These are phyloP conservation scores for Lentinula edodes DNA, from an alignment of 768 basidiomycete species.

Conservation along the genomic window DNA sequence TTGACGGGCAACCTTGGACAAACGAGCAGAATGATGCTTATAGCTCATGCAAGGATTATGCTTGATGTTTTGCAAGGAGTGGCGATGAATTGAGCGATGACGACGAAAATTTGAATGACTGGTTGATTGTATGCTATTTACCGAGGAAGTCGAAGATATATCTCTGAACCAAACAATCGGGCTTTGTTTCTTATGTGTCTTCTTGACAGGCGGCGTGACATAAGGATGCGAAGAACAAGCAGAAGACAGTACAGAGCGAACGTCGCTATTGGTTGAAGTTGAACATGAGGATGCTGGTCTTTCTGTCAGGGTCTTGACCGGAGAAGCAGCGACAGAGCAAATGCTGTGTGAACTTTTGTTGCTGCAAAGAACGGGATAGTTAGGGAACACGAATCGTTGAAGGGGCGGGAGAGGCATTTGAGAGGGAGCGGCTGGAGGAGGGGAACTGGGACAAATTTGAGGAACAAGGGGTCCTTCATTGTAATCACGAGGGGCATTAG, in stretches of 20 bases:
- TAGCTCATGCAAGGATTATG: constrained; percentile 1
- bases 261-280: not conserved
- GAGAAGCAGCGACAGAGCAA: not conserved
- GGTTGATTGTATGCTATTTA: not conserved
- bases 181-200: constrained; percentile 5
- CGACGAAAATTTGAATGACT: not conserved
- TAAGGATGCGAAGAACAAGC: not conserved
- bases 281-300: not conserved
- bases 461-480: not conserved
- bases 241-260: not conserved
- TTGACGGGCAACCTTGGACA: not conserved
- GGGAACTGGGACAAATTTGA: not conserved
- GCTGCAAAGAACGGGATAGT: not conserved
- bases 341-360: not conserved
- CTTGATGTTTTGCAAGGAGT: not conserved
- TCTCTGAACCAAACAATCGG: constrained; percentile 3
- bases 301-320: not conserved
- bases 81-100: not conserved
- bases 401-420: not conserved
- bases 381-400: not conserved
- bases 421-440: not conserved
- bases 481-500: not conserved
- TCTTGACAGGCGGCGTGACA: not conserved
- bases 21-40: not conserved
- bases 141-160: not conserved